These are phyloP conservation scores for Neofusicoccum ribis DNA, from an alignment of 2,329 filamentous ascomycete species.

Conservation along the genomic window DNA sequence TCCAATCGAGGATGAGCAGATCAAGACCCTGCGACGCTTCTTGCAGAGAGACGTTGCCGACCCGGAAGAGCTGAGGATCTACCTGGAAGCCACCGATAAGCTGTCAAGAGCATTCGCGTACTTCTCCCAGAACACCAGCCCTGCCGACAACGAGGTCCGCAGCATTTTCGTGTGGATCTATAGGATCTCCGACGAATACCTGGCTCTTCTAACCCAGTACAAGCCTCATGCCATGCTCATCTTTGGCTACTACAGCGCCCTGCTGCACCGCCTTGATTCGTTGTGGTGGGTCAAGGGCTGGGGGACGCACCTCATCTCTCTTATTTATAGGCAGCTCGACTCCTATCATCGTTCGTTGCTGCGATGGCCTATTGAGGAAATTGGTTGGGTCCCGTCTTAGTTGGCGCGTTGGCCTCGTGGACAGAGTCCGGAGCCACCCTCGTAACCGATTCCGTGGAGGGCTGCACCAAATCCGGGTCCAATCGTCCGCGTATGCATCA, in stretches of 20 bases:
- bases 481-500: too few relatives aligned
- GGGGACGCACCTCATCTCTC: slow-evolving; percentile 1
- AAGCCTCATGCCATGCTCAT: slow-evolving; percentile 2
- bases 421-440: too few relatives aligned
- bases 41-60: slow-evolving; percentile 1
- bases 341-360: neutral
- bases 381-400: slow-evolving; percentile 4
- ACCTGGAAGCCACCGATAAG: slow-evolving; percentile 10
- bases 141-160: neutral
- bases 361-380: slow-evolving; percentile 8
- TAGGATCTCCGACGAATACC: neutral
- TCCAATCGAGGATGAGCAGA: slow-evolving; percentile 31
- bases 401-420: too few relatives aligned
- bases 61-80: neutral
- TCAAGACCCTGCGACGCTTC: slow-evolving; percentile 24
- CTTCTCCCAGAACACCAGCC: neutral
- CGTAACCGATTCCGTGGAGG: too few relatives aligned
- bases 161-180: slow-evolving; percentile 4
- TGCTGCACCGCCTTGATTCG: slow-evolving; percentile 5
- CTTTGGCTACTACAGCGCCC: slow-evolving; percentile 1
- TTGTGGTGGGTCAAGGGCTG: slow-evolving; percentile 17
- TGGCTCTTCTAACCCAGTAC: neutral
- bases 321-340: neutral
- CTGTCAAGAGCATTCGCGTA: neutral
- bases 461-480: too few relatives aligned